Evolutionary conservation across 2,329 filamentous ascomycete species (phyloP).

Genomic region (Beauveria australis): DNA sequence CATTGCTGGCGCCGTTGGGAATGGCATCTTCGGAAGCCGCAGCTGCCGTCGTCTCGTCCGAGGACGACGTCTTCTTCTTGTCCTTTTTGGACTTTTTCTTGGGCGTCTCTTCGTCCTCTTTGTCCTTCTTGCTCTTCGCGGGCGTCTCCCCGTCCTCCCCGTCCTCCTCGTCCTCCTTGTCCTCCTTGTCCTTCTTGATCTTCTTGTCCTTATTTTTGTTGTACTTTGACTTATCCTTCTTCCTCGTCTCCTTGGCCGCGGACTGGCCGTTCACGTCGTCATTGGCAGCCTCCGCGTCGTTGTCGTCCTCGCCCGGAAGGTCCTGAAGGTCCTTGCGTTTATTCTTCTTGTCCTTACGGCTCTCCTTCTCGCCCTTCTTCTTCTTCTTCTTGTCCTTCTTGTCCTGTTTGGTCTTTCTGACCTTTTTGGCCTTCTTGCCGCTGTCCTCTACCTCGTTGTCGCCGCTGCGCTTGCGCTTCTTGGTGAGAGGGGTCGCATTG

Average conservation of each 20-base stretch:
- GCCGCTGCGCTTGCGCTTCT: constrained; percentile 29
- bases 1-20: constrained; percentile 25
- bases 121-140: constrained; percentile 20
- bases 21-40: constrained; percentile 13
- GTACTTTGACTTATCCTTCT: constrained; percentile 7
- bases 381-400: constrained; percentile 31
- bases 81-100: constrained; percentile 17
- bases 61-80: constrained; percentile 14
- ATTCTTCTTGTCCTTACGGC: constrained; percentile 32
- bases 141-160: constrained; percentile 20
- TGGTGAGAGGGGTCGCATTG: constrained; percentile 19
- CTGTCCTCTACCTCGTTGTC: constrained; percentile 19
- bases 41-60: constrained; percentile 11
- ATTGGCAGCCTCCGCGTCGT: constrained; percentile 15
- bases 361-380: constrained; percentile 24
- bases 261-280: constrained; percentile 17
- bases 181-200: constrained; percentile 22
- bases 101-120: constrained; percentile 20
- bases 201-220: constrained; percentile 22
- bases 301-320: constrained; percentile 26
- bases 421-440: constrained; percentile 25
- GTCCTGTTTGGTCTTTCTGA: constrained; percentile 16
- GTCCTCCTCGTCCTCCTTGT: constrained; percentile 21
- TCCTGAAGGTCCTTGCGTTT: constrained; percentile 31
- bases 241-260: constrained; percentile 18